A percentile compares a stretch with the other conserved stretches of the same genome.
These are phyloP conservation scores for Choiromyces venosus DNA, from an alignment of 495 filamentous ascomycete genomes.

Conservation along the genomic window DNA sequence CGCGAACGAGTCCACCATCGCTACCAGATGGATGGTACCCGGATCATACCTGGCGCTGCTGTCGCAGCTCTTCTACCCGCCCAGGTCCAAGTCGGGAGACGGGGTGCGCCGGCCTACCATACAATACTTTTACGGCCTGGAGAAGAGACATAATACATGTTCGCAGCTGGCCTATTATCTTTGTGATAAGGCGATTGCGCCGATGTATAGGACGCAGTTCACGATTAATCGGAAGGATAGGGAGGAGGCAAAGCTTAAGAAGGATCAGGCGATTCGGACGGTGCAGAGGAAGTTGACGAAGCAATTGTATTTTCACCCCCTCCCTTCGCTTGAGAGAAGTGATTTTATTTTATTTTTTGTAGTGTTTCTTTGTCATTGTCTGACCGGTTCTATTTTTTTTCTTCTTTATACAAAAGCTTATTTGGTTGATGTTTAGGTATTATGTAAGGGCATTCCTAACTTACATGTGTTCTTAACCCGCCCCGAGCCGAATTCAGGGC, in stretches of 20 bases:
- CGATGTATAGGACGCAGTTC: conserved; percentile 26
- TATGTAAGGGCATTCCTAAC: conserved; percentile 24
- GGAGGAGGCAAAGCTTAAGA: conserved; percentile 23
- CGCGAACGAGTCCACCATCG: conserved; percentile 38
- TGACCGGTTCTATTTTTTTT: neutral
- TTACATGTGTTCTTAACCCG: neutral
- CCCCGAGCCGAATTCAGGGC: neutral
- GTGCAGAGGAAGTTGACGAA: conserved; percentile 34
- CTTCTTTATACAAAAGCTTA: conserved; percentile 21
- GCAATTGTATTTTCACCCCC: conserved; percentile 33
- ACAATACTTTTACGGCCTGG: conserved; percentile 35
- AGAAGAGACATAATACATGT: conserved; percentile 38
- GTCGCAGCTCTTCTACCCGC: conserved; percentile 40
- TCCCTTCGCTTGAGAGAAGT: neutral
- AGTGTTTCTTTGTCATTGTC: neutral
- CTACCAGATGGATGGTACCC: conserved; percentile 25
- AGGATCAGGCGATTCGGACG: conserved; percentile 33
- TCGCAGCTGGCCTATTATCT: conserved; percentile 37
- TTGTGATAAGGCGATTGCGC: conserved; percentile 37
- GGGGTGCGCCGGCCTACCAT: conserved; percentile 26
- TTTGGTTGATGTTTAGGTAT: conserved; percentile 22
- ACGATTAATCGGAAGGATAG: conserved; percentile 24
- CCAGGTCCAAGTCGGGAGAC: conserved; percentile 16
- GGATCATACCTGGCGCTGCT: conserved; percentile 35
- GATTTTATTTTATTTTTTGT: neutral